Base-by-base conservation (phyloP, 2,329 filamentous ascomycete genomes). In the Hypoxylon sp. region DNA sequence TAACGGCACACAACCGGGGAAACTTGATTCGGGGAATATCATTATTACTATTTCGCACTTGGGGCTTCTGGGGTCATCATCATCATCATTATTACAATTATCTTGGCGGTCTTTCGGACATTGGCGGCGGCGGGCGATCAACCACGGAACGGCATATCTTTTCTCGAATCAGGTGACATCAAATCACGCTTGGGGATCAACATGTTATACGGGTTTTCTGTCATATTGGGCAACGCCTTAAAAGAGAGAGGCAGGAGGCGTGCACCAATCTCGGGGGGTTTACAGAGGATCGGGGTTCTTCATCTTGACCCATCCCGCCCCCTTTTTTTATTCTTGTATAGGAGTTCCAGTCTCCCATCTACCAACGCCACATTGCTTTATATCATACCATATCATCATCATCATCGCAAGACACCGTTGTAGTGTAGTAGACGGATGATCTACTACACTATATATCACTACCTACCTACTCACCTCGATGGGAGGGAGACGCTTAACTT, bases 1-100 rank as follows among this genome's bases (percentile, higher is more conserved):
- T 64, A 45, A 58, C 55, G 55, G 55, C 49, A 34, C 38, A 30
- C 16, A 37, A n/a, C n/a, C n/a, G 50, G 43, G 17, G 42, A 13
- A 7, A 42, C 16, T 23, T 7, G 25, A 29, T 31, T 42, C 5
- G 16, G 31, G 36, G 40, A 41, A 42, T n/a, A n/a, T n/a, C n/a
- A n/a, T n/a, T n/a, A n/a, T n/a, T n/a, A n/a, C n/a, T n/a, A n/a
- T n/a, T n/a, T n/a, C n/a, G n/a, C n/a, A n/a, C n/a, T n/a, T 32
- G 19, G 46, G 46, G 29, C 37, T 17, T 31, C 35, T 48, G 27
- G 38, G 47, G 32, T 23, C n/a, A 40, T 31, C 17, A 15, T 12
- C 7, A 19, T 34, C 30, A 34, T 34, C 30, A 38, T 48, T n/a
- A 34, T 48, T 53, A 15, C 46, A 45, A 31, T 31, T 40, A 27